These are phyloP conservation scores for Oidium heveae DNA, from an alignment of 2,329 filamentous ascomycete species.

Conservation along the genomic window DNA sequence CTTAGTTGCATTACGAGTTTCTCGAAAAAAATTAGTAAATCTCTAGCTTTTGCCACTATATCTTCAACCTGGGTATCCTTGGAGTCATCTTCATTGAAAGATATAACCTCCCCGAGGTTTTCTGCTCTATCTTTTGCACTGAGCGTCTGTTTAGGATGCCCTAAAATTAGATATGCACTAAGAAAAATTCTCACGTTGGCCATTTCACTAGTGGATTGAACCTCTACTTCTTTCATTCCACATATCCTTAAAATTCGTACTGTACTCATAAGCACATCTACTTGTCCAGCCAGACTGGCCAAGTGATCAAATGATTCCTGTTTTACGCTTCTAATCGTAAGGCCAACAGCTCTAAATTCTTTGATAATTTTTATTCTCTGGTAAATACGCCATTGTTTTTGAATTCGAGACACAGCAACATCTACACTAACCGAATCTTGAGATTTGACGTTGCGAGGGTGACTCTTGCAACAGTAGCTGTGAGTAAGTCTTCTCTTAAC, in stretches of 20 bases:
- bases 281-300: constrained; percentile 38
- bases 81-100: constrained; percentile 25
- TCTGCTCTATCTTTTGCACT: constrained; percentile 39
- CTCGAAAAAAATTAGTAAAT: constrained; percentile 57
- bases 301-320: constrained; percentile 53
- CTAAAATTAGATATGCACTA: constrained; percentile 56
- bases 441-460: constrained; percentile 23
- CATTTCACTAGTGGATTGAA: constrained; percentile 39
- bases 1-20: constrained; percentile 42
- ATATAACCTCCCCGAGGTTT: constrained; percentile 31
- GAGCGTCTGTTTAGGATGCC: constrained; percentile 54
- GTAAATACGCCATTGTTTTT: constrained; percentile 41
- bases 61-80: constrained; percentile 40
- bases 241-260: constrained; percentile 43
- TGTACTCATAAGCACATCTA: constrained; percentile 38
- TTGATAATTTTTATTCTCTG: constrained; percentile 32
- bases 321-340: constrained; percentile 45
- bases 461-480: constrained; percentile 26
- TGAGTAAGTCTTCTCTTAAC: constrained; percentile 26
- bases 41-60: constrained; percentile 51
- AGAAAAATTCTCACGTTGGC: constrained; percentile 51
- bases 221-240: constrained; percentile 38
- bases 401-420: constrained; percentile 38
- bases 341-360: constrained; percentile 37
- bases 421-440: constrained; percentile 26